Evolutionary conservation across 208 protist genomes (phyloP).

Genomic region (Wallacemonas sp.): DNA sequence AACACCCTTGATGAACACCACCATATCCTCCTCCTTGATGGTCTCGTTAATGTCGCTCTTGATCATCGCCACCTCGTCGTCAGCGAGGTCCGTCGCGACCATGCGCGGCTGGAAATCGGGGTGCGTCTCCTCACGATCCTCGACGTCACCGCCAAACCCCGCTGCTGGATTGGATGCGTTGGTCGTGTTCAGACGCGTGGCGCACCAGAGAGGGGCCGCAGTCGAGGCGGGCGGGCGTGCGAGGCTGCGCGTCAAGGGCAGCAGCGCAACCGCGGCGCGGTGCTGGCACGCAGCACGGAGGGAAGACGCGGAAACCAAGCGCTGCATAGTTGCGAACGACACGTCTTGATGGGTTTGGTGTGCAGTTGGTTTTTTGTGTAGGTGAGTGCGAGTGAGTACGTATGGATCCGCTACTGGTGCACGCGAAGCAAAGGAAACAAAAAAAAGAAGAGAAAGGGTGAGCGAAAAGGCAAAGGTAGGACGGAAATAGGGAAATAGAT

Average conservation of each 20-base stretch:
- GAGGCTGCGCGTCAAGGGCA: neutral
- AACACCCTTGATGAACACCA: conserved; percentile 97
- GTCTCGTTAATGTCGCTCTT: conserved; percentile 89
- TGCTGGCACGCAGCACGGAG: neutral
- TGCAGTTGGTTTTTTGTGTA: too few species aligned
- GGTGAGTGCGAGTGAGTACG: neutral
- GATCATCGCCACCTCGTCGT: conserved; percentile 84
- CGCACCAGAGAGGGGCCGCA: neutral
- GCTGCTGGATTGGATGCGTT: neutral
- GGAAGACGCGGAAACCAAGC: neutral
- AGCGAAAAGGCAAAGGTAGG: neutral
- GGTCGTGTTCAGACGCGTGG: neutral
- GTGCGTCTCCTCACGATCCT: conserved; percentile 78
- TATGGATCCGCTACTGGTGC: neutral
- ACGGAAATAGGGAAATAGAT: neutral
- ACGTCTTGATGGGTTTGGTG: too few species aligned
- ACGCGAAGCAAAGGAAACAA: neutral
- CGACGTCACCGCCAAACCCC: conserved; percentile 54
- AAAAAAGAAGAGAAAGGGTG: neutral
- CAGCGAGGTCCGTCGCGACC: conserved; percentile 60
- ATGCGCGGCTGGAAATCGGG: conserved; percentile 87
- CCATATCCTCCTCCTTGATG: conserved; percentile 89
- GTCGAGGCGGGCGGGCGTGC: too few species aligned
- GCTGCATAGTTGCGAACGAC: conserved; percentile 10
- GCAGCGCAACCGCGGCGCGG: neutral